Conservation (phyloP, 129 eudicot species). For the Flaveria brownii region DNA sequence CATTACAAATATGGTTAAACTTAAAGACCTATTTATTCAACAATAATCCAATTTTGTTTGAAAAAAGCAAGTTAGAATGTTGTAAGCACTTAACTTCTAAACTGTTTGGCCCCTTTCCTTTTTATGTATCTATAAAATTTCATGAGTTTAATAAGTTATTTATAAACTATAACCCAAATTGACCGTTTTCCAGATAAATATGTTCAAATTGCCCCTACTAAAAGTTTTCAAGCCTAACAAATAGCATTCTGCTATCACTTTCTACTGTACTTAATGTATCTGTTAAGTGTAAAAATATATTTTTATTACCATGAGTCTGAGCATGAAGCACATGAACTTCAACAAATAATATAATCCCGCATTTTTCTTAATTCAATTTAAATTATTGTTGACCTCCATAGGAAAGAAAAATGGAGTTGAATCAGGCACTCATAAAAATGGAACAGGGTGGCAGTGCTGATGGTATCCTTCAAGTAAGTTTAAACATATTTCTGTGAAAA, state of each 20-base stretch:
- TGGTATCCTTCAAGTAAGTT: slow-evolving; percentile 93
- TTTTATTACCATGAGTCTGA: neutral
- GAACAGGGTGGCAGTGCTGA: slow-evolving; percentile 99
- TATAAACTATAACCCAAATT: neutral
- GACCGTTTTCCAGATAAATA: neutral
- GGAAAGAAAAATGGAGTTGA: slow-evolving; percentile 92
- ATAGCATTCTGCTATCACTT: slow-evolving; percentile 20
- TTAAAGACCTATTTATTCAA: neutral
- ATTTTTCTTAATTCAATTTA: slow-evolving; percentile 20
- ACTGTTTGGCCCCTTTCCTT: neutral
- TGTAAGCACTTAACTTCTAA: neutral
- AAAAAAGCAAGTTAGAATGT: neutral
- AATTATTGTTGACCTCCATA: slow-evolving; percentile 35
- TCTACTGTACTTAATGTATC: slow-evolving; percentile 11
- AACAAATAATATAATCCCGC: neutral
- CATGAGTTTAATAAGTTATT: slow-evolving; percentile 5
- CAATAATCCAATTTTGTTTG: neutral
- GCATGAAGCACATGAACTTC: neutral
- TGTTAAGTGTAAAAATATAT: neutral
- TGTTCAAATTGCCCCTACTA: neutral
- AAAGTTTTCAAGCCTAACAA: slow-evolving; percentile 10
- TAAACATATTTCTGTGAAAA: neutral
- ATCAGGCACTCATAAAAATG: slow-evolving; percentile 87
- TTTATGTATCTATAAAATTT: neutral
- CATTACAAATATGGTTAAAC: neutral